Base-by-base conservation (phyloP, 345 rosid species). In the Streptanthus diversifolius region DNA sequence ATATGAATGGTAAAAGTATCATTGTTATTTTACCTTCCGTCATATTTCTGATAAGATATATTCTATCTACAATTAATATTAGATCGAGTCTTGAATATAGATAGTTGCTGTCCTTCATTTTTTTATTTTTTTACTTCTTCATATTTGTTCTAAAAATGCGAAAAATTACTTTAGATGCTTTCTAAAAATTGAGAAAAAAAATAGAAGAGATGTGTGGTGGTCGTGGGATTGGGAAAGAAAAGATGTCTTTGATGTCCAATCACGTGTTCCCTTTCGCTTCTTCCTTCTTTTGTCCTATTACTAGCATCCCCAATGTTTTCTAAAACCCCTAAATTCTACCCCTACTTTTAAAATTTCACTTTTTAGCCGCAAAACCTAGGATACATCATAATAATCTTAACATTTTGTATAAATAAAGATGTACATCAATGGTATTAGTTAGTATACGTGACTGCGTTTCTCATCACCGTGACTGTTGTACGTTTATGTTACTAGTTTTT, bases 201-300 rank as follows among this genome's bases (percentile, higher is more conserved):
- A 24, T 57, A 37, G 60, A 57, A 56, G 66, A 66, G 52, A 35
- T 24, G 45, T 37, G 60, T 57, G 44, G 52, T 57, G 43, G 66
- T 73, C 66, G 35, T 66, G 52, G 18, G 53, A 66, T 74, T 66
- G 58, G 6, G 77, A 55, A 64, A 65, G 65, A 44, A 73, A 55
- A 64, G 5, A 64, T 64, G 77, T 19, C 9, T 64, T 64, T 73
- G 71, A 73, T 64, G 77, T 64, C 66, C 64, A 73, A 33, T 73
- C 71, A 63, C 77, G 77, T 73, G 39, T 66, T 66, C 33, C 4
- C 52, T 58, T 66, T 74, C 61, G 57, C 67, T 74, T 74, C 67
- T 74, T 66, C 44, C 36, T 45, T 15, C 35, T 74, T 57, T 66
- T 74, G 77, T 74, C 67, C 22, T 44, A 44, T 53, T 64, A 63